These are phyloP conservation scores for Trichosporon faecale DNA, from an alignment of 1,284 basidiomycete species.

Conservation along the genomic window DNA sequence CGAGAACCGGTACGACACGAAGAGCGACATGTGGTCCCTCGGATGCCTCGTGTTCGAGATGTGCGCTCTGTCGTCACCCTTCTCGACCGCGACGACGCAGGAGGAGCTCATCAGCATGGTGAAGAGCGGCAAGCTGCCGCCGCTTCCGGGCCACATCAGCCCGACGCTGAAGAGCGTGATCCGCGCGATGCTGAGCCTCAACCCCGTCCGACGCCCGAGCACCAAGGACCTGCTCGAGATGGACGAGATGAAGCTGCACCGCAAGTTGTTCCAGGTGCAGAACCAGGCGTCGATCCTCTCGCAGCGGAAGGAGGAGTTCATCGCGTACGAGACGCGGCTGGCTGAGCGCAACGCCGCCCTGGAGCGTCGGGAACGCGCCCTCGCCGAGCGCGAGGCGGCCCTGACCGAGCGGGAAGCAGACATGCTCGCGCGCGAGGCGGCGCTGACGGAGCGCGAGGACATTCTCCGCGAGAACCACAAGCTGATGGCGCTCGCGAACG, in stretches of 20 bases:
- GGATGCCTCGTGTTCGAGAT: constrained; percentile 95
- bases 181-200: constrained; percentile 47
- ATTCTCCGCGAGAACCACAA: constrained; percentile 65
- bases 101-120: constrained; percentile 49
- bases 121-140: constrained; percentile 45
- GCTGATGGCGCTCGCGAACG: constrained; percentile 66
- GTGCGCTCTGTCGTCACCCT: constrained; percentile 70
- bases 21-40: constrained; percentile 96
- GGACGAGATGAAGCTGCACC: constrained; percentile 50
- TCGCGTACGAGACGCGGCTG: constrained; percentile 55
- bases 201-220: constrained; percentile 44
- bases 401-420: constrained; percentile 48
- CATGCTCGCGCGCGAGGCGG: constrained; percentile 63
- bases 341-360: constrained; percentile 23
- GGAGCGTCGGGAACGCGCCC: constrained; percentile 27
- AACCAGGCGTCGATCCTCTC: constrained; percentile 43
- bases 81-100: constrained; percentile 49
- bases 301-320: constrained; percentile 54
- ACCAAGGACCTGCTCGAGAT: constrained; percentile 49
- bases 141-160: constrained; percentile 43
- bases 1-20: constrained; percentile 92
- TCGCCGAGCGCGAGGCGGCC: constrained; percentile 31
- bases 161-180: constrained; percentile 41
- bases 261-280: constrained; percentile 49
- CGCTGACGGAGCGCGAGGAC: constrained; percentile 63